Evolutionary conservation across 1,284 basidiomycete genomes (phyloP).

Genomic region (Moesziomyces sp.): DNA sequence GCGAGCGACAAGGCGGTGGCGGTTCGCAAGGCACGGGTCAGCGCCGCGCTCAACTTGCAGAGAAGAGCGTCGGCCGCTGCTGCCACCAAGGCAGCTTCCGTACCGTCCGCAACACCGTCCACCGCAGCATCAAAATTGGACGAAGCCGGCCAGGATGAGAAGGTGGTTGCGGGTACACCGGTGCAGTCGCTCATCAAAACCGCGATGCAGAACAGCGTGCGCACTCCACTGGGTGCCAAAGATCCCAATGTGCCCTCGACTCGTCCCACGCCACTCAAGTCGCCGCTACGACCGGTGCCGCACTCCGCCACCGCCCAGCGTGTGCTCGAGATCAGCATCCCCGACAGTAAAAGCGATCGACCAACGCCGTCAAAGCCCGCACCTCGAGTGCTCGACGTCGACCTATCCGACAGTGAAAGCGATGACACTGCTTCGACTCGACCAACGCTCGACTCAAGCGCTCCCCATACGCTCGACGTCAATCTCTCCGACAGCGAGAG

Average conservation of each 20-base stretch:
- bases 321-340: too few species aligned
- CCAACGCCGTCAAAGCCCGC: too few species aligned
- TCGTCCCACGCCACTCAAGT: neutral
- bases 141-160: too few species aligned
- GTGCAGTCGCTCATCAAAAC: neutral
- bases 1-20: conserved; percentile 8
- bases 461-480: neutral
- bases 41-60: conserved; percentile 9
- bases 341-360: too few species aligned
- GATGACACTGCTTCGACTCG: too few species aligned
- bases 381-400: too few species aligned
- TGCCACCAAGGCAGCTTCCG: too few species aligned
- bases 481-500: too few species aligned
- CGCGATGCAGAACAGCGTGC: neutral
- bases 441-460: neutral
- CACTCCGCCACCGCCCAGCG: neutral
- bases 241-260: conserved; percentile 19
- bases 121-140: neutral
- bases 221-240: conserved; percentile 26
- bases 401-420: too few species aligned
- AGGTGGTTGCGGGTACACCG: too few species aligned
- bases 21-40: conserved; percentile 16
- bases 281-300: conserved; percentile 13
- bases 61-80: conserved; percentile 8
- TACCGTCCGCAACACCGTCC: too few species aligned